These are phyloP conservation scores for Leccinum uliginosum DNA, from an alignment of 768 basidiomycete species.

Conservation along the genomic window DNA sequence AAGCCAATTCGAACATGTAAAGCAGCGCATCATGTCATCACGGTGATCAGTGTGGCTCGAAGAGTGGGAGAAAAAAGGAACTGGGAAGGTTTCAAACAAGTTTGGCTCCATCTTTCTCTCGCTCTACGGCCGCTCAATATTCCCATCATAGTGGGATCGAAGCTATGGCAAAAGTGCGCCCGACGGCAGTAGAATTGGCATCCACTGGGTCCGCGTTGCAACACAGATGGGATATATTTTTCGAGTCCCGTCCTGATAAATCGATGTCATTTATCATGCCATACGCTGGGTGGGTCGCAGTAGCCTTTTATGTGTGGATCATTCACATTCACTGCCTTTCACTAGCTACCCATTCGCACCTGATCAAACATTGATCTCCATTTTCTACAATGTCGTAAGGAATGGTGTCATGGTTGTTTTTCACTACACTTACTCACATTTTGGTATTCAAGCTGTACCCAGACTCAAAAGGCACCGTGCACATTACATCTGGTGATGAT, in stretches of 20 bases:
- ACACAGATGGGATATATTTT: constrained; percentile 42
- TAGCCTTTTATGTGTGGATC: background rate
- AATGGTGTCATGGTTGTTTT: too few relatives aligned
- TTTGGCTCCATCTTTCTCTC: constrained; percentile 19
- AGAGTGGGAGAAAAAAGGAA: constrained; percentile 36
- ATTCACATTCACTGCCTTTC: background rate
- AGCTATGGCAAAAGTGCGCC: constrained; percentile 1
- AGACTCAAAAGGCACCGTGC: constrained; percentile 41
- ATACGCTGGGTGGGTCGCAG: constrained; percentile 36
- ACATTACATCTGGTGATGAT: constrained; percentile 42
- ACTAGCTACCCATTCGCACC: constrained; percentile 25
- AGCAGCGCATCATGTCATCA: background rate
- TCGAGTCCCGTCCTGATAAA: constrained; percentile 48
- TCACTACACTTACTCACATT: background rate
- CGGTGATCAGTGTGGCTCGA: constrained; percentile 20
- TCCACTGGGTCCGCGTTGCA: background rate
- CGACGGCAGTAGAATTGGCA: background rate
- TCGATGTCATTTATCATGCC: constrained; percentile 43
- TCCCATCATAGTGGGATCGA: background rate
- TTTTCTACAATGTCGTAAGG: constrained; percentile 34
- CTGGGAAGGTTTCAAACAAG: constrained; percentile 54
- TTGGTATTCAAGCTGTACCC: constrained; percentile 36
- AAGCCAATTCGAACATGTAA: background rate
- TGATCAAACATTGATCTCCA: constrained; percentile 25
- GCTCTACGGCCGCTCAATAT: background rate